Base-by-base conservation (phyloP, 148 eudicot genomes). In the Pharnaceum exiguum region DNA sequence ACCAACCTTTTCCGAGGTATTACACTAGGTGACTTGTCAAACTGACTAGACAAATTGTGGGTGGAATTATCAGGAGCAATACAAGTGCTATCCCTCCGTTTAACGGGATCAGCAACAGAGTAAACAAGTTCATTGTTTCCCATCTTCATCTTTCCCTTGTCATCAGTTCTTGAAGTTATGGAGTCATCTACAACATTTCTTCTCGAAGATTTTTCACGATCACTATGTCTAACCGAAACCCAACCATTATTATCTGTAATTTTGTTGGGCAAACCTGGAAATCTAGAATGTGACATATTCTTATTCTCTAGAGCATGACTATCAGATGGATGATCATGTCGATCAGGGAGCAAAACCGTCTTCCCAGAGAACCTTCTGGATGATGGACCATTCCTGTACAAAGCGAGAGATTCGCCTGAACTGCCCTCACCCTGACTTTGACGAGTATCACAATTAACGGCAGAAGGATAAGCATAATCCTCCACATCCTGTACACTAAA, bases 1-100 rank as follows among this genome's bases (percentile, higher is more conserved):
- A 91, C 97, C 80, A 84, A 71, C 58, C 75, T 85, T 70, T 72
- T 84, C 46, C 63, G 76, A 57, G 64, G 63, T 55, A 25, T 46
- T 15, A 54, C 46, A 61, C 62, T 75, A 32, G 80, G 73, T 27
- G 64, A 59, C 33, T 54, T 56, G 21, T 24, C 53, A 57, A 73
- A 32, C 45, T 44, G 62, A 52, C 54, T 54, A 36, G 84, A 62
- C 47, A 55, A 5, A 31, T 79, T 56, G 46, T 28, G 59, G 60
- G 57, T 31, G 46, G 57, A 48, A 56, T 55, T 71, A 36, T 58
- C 76, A 61, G 64, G 36, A 26, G 60, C 63, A 50, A 46, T 57
- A 25, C 25, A 31, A 12, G 29, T 11, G 23, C 15, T 9, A 53
- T 64, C 48, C 40, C 17, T 55, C 59, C 66, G 57, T 62, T 67